Conservation (phyloP, 768 basidiomycete species). For the Suillus fuscotomentosus region DNA sequence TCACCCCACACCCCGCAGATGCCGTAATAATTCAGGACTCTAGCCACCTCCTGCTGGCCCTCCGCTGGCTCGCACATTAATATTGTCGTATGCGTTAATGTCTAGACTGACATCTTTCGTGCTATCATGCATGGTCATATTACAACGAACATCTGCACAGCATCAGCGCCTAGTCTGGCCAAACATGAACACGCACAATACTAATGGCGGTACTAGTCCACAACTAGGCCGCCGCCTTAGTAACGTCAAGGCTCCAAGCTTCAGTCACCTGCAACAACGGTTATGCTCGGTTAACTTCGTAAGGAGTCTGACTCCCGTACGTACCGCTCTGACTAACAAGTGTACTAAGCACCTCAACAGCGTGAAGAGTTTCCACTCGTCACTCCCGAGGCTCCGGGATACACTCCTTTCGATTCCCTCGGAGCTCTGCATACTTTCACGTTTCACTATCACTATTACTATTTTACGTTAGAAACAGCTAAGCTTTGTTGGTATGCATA, state of each 20-base stretch:
- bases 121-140: neutral
- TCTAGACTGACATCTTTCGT: neutral
- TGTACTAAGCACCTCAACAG: neutral
- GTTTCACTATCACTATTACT: neutral
- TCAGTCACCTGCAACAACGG: neutral
- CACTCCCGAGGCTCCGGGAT: neutral
- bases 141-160: neutral
- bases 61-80: neutral
- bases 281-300: neutral
- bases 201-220: neutral
- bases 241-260: neutral
- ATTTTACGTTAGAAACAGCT: neutral
- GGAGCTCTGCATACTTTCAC: neutral
- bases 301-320: neutral
- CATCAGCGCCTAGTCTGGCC: neutral
- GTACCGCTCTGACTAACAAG: neutral
- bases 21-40: neutral
- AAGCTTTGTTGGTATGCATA: neutral
- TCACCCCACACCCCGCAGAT: conserved; percentile 4
- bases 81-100: neutral
- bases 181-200: neutral
- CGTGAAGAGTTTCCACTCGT: neutral
- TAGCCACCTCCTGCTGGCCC: neutral
- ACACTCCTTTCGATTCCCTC: neutral
- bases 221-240: neutral